Percentiles rank a stretch among this genome's conserved stretches.
Conservation (phyloP, 106 monocot species). For the Dendrobium catenatum region DNA sequence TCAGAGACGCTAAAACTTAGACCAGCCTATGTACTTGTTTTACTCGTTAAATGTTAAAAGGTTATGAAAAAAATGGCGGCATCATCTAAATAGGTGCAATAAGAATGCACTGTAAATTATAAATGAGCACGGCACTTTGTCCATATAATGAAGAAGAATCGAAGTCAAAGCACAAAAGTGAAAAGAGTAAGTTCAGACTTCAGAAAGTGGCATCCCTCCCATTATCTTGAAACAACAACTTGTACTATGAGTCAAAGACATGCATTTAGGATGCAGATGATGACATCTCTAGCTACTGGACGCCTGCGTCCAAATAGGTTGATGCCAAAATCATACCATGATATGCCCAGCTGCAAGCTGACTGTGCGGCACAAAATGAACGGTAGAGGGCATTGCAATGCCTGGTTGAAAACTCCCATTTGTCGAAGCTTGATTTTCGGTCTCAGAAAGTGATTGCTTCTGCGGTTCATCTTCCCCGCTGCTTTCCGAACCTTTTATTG, state of each 20-base stretch:
- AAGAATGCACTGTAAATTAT: not conserved
- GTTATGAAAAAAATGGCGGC: not conserved
- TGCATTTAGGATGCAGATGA: not conserved
- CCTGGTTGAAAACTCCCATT: constrained; percentile 20
- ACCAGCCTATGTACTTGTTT: not conserved
- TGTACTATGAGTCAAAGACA: not conserved
- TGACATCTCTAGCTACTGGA: not conserved
- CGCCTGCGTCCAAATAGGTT: not conserved
- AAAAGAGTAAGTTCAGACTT: not conserved
- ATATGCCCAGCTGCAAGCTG: constrained; percentile 18
- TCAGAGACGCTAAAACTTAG: not conserved
- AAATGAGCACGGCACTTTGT: not conserved
- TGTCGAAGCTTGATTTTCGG: constrained; percentile 14
- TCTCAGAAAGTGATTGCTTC: constrained; percentile 22
- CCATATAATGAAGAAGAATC: not conserved
- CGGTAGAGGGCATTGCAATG: constrained; percentile 22
- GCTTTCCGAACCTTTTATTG: constrained; percentile 17
- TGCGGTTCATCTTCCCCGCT: constrained; percentile 36
- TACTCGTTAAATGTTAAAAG: not conserved
- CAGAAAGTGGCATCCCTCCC: not conserved
- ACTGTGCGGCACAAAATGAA: constrained; percentile 18
- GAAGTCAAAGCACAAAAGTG: not conserved
- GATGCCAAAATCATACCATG: constrained; percentile 18
- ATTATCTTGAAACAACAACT: not conserved
- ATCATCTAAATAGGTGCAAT: not conserved